A percentile compares a stretch with the other conserved stretches of the same genome.
These are phyloP conservation scores for Melaleuca quinquenervia DNA, from an alignment of 345 rosid species.

Conservation along the genomic window DNA sequence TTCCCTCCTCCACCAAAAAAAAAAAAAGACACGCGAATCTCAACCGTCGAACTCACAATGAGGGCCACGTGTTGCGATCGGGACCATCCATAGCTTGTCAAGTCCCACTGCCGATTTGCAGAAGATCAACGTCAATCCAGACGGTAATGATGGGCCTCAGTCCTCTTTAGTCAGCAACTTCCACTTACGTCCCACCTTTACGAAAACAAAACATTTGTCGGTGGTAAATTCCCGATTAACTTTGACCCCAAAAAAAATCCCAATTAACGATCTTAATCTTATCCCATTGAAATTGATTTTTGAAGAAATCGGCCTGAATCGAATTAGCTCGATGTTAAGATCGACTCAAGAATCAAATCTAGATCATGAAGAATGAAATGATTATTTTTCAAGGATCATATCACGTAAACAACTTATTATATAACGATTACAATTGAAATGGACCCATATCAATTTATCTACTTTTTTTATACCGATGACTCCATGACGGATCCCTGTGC, in stretches of 20 bases:
- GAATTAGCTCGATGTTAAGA: background rate
- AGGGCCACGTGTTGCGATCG: background rate
- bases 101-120: background rate
- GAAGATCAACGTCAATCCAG: background rate
- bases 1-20: background rate
- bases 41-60: background rate
- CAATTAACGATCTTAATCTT: too few species aligned
- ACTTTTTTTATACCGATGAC: too few species aligned
- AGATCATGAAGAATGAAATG: fast-evolving
- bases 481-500: too few species aligned
- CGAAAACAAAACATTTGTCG: too few species aligned
- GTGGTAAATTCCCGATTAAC: background rate
- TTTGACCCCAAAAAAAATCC: too few species aligned
- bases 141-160: background rate
- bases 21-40: background rate
- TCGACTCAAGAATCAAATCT: fast-evolving
- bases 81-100: background rate
- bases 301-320: too few species aligned
- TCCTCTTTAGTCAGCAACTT: background rate
- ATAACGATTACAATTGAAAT: background rate
- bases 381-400: background rate
- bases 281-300: too few species aligned
- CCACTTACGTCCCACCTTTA: background rate
- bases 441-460: too few species aligned
- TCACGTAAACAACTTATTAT: fast-evolving